phyloP scores from a whole-genome alignment of 345 rosid genomes.

The Eucalyptus tenuipes region DNA sequence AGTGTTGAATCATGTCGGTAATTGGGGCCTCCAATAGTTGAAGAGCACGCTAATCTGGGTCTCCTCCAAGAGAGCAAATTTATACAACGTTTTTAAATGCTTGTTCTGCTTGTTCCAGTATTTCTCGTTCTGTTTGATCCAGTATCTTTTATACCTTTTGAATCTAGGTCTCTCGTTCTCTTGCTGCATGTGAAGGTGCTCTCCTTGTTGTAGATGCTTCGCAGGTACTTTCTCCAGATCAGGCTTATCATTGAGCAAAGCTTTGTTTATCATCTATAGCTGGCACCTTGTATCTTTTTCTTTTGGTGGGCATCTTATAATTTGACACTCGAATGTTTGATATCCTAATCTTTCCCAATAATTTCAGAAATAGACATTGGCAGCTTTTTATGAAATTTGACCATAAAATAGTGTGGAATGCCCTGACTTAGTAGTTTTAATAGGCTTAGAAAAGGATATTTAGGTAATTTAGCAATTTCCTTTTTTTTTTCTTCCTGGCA shows the following conservation, averaged over 20 bases:
- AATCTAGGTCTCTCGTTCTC: constrained; percentile 87
- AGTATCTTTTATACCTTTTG: not conserved
- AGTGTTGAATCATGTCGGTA: not conserved
- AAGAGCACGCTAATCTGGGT: not conserved
- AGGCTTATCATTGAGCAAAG: not conserved
- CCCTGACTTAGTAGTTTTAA: not conserved
- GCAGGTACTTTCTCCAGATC: constrained; percentile 36
- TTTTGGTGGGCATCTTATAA: not conserved
- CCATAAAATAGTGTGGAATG: not conserved
- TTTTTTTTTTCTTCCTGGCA: not conserved
- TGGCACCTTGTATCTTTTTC: not conserved
- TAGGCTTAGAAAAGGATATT: not conserved
- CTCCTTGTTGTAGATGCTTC: constrained; percentile 99
- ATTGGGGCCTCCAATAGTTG: not conserved
- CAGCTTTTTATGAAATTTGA: not conserved
- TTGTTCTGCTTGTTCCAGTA: not conserved
- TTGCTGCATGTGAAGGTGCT: constrained; percentile 99
- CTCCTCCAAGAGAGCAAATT: not conserved
- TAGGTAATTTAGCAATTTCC: not conserved
- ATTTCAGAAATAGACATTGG: not conserved
- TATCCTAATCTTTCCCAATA: not conserved
- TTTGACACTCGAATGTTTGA: not conserved
- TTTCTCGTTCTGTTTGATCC: not conserved
- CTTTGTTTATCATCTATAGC: not conserved
- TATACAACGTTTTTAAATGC: not conserved